phyloP scores from a whole-genome alignment of 441 rosid genomes.

The Euphorbia neoarborescens region DNA sequence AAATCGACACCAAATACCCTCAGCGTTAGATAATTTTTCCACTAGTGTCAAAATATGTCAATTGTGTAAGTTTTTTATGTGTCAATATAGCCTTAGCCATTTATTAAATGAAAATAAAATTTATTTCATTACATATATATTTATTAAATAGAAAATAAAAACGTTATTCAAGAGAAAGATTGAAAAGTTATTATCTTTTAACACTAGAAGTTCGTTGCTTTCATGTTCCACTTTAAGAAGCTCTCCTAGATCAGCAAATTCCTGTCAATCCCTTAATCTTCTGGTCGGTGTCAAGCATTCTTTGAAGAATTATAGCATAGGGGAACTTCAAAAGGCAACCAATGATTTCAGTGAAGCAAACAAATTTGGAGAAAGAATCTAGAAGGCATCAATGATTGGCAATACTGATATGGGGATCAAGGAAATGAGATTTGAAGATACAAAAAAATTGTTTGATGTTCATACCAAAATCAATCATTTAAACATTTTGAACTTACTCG shows the following conservation, averaged over 20 bases:
- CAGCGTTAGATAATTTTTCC: too few relatives aligned
- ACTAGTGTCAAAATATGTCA: too few relatives aligned
- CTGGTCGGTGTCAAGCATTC: conserved; percentile 43
- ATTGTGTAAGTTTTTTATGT: too few relatives aligned
- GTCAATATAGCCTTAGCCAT: too few relatives aligned
- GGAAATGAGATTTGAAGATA: conserved; percentile 38
- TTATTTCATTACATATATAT: too few relatives aligned
- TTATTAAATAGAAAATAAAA: too few relatives aligned
- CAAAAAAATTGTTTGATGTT: conserved; percentile 32
- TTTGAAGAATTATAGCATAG: conserved; percentile 28
- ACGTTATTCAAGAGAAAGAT: conserved; percentile 22
- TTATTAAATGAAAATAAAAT: too few relatives aligned
- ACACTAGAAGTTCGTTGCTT: conserved; percentile 31
- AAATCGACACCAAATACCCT: too few relatives aligned
- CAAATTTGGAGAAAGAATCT: conserved; percentile 28
- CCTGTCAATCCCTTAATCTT: conserved; percentile 53
- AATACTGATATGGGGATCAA: conserved; percentile 39
- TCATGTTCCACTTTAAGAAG: conserved; percentile 28
- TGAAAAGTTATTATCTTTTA: conserved; percentile 28
- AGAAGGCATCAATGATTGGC: conserved; percentile 29
- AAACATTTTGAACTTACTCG: conserved; percentile 41
- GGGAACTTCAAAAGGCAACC: conserved; percentile 36
- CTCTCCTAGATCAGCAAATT: conserved; percentile 33
- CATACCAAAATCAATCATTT: conserved; percentile 51
- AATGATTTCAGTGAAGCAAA: conserved; percentile 30